Base-by-base conservation (phyloP, 2,329 filamentous ascomycete species). In the Trichoderma breve region DNA sequence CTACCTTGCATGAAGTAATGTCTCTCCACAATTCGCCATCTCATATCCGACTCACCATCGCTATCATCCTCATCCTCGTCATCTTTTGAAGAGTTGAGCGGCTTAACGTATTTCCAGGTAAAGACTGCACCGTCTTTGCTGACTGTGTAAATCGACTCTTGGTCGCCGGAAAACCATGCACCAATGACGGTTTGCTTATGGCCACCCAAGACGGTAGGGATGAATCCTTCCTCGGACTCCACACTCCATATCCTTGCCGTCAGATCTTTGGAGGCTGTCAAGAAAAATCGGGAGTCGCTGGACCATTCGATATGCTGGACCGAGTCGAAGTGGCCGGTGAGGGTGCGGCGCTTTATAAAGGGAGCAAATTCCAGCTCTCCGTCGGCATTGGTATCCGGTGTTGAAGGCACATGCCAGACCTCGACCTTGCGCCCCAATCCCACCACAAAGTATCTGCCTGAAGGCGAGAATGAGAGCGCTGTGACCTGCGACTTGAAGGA, bases 71-170 rank as follows among this genome's bases (percentile, higher is more conserved):
- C 88, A 67, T 87, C 85, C 4, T 84, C 88, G 62, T 90, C 87
- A 34, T 89, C 85, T 30, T 86, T 85, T 51, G 86, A 84, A 6
- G 70, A 87, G 80, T 78, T 86, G 81, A 82, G 88, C 83, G 78
- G 89, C 84, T 78, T 90, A 79, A 90, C 88, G 81, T 96, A 99
- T 79, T 93, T 91, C 96, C 96, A 99, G 74, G 93, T 89, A 78
- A 98, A 98, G 0, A 98, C 87, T 3, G 96, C 95, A n/a, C 96
- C 97, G 81, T 99, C 97, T 81, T 97, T 97, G 82, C 95, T 98
- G 74, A 97, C 90, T 0, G 96, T 98, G 80, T 96, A 99, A 69
- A 99, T 97, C 63, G 90, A 93, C 83, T 99, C 97, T 80, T 99
- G 96, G 76, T 97, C 91, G 73, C 92, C 91, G 0, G 95, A 97